Evolutionary conservation across 495 filamentous ascomycete genomes (phyloP).

Genomic region (Aspergillus haitiensis): DNA sequence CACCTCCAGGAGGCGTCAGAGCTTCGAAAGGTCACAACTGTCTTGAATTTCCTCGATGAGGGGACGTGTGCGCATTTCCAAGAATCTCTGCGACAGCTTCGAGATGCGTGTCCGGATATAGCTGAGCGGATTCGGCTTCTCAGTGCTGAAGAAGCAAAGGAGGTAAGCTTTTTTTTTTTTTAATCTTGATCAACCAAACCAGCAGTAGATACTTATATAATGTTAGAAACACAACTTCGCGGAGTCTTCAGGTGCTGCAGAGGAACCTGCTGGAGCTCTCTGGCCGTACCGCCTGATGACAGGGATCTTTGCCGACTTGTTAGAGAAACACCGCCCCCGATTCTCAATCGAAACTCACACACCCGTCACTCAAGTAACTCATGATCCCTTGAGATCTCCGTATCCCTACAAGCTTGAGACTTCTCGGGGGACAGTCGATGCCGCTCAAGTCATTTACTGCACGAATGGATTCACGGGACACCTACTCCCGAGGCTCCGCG

Average conservation of each 20-base stretch:
- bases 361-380: constrained; percentile 50
- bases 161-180: background rate
- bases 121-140: background rate
- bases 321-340: constrained; percentile 32
- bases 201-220: background rate
- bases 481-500: constrained; percentile 65
- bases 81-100: background rate
- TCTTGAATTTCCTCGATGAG: background rate
- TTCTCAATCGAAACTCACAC: constrained; percentile 78
- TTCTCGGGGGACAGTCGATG: constrained; percentile 56
- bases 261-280: constrained; percentile 46
- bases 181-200: background rate
- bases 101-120: constrained; percentile 1
- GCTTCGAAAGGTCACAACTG: background rate
- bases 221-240: constrained; percentile 38
- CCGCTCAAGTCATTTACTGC: constrained; percentile 66
- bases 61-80: background rate
- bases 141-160: background rate
- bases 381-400: background rate
- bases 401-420: constrained; percentile 53
- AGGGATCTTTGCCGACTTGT: constrained; percentile 58
- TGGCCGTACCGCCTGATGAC: constrained; percentile 85
- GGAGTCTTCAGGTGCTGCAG: constrained; percentile 44
- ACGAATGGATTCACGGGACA: constrained; percentile 78
- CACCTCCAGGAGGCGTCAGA: background rate